A percentile compares a stretch with the other conserved stretches of the same genome.
Conservation (phyloP, 129 eudicot species). For the Apium graveolens region DNA sequence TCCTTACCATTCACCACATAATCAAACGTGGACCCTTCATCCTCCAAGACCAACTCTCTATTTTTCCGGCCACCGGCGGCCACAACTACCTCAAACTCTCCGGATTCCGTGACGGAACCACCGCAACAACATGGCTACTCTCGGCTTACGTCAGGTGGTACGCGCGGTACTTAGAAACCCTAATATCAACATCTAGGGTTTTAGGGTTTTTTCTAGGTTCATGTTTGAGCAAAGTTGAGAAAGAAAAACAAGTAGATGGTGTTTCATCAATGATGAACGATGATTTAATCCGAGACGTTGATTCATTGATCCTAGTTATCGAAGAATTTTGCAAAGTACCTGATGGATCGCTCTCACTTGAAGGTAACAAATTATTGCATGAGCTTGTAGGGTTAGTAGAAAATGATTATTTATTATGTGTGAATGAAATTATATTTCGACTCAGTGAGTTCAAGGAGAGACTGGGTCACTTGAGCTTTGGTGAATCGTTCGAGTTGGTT, state of each 20-base stretch:
- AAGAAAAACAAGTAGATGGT: constrained; percentile 27
- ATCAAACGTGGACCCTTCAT: constrained; percentile 70
- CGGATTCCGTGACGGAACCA: constrained; percentile 51
- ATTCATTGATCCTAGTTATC: constrained; percentile 26
- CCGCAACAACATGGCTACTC: constrained; percentile 54
- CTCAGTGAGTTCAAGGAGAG: constrained; percentile 61
- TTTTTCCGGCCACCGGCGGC: constrained; percentile 51
- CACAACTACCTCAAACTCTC: constrained; percentile 76
- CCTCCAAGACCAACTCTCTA: constrained; percentile 69
- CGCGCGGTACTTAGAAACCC: constrained; percentile 57
- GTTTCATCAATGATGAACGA: constrained; percentile 32
- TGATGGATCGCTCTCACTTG: constrained; percentile 23
- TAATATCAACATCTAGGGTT: constrained; percentile 43
- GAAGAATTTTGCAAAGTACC: constrained; percentile 63
- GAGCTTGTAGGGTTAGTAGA: constrained; percentile 40
- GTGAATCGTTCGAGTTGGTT: constrained; percentile 64
- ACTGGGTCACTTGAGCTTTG: constrained; percentile 43
- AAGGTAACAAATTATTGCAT: constrained; percentile 27
- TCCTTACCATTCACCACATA: constrained; percentile 56
- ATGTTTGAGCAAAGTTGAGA: constrained; percentile 21
- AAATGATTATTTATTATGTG: constrained; percentile 40
- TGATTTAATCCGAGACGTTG: constrained; percentile 43
- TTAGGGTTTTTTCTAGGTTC: constrained; percentile 35
- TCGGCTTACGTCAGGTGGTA: constrained; percentile 76
- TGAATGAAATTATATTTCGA: constrained; percentile 41